Evolutionary conservation across 31 red algal species (phyloP), one percentile per base, ranked within the genome.

Genomic region (Endocladia muricata): DNA sequence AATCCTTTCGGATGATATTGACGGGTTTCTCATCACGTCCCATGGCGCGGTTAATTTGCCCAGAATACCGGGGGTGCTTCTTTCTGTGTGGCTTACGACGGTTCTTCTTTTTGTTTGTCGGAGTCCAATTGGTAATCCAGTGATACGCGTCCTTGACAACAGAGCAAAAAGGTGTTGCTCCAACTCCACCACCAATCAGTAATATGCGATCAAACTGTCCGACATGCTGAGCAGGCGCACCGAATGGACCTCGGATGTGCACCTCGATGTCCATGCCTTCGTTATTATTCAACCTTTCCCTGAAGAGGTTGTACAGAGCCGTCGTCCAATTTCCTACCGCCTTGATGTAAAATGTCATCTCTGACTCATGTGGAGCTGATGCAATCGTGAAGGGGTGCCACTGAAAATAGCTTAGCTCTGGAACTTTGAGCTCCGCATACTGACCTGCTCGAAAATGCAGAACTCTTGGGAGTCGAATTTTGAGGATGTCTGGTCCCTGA

Each of bases 331-430:
- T 79, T 47, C 93, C 93, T 23, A 86, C 79, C 7, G 81, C 83
- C 73, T 96, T 96, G 71, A 96, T 88, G 74, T 89, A 91, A 44
- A 96, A 92, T 29, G 79, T 70, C 70, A 96, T 79, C 40, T 88
- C 81, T 25, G 82, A 55, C 36, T 96, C 93, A 78, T 91, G 82
- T 28, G 93, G 93, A 37, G 81, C 78, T 17, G 84, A 89, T n/a
- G 88, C 88, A 37, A 91, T 91, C n/a, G 88, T 92, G 47, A 96
- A 89, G 0, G 93, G 93, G 61, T 96, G 93, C 88, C 89, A 96
- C 55, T 96, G 88, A 25, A 79, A 78, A 73, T 68, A 74, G 47
- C 83, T 87, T 11, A 96, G 33, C 15, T 36, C 63, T 47, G 93
- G 93, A 0, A 96, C 78, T 77, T 88, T 88, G 11, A 96, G 64